Evolutionary conservation across 2,329 filamentous ascomycete species (phyloP), one percentile per base, ranked within the genome.

Genomic region (Aspergillus sp.): DNA sequence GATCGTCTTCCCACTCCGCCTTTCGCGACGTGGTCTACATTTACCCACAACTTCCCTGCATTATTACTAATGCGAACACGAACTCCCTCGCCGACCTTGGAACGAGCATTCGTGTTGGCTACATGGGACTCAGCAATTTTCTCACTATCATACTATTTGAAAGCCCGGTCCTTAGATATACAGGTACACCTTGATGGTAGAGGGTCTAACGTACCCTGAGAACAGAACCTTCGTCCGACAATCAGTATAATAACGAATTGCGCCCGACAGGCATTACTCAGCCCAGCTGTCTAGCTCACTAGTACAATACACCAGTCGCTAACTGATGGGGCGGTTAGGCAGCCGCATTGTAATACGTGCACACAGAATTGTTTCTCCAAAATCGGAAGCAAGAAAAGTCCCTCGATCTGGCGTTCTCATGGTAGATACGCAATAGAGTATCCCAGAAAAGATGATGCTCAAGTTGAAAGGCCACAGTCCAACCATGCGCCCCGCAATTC

Each of bases 321-420:
- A 38, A 38, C 19, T 52, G 15, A 32, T 52, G 38, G 36, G 23
- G 15, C 23, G 15, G 41, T 39, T 55, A 55, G 53, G 53, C 39
- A 55, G 53, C 53, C 53, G 39, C 25, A 47, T 47, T 55, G 25
- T 30, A 21, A 54, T 30, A 15, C 52, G 23, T 32, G 21, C 52
- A 44, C 23, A 15, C 13, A 19, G 41, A 5, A 5, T 50, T 23
- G 32, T 36, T 25, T 30, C 47, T 21, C 47, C 41, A 44, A 44
- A 44, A 7, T 13, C 19, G 41, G 19, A 27, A 30, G 25, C 25
- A 11, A n/a, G 47, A 30, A 32, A 50, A 27, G 25, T 50, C 11
- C 47, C 8, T 19, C 21, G 8, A 10, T 8, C n/a, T 5, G 41
- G 38, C 41, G 38, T 58, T 55, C 32, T 57, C 27, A 17, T 57